A percentile compares a stretch with the other conserved stretches of the same genome.
Evolutionary conservation across 2,329 filamentous ascomycete genomes (phyloP).

Genomic region (Phaeophleospora eucalypticola): DNA sequence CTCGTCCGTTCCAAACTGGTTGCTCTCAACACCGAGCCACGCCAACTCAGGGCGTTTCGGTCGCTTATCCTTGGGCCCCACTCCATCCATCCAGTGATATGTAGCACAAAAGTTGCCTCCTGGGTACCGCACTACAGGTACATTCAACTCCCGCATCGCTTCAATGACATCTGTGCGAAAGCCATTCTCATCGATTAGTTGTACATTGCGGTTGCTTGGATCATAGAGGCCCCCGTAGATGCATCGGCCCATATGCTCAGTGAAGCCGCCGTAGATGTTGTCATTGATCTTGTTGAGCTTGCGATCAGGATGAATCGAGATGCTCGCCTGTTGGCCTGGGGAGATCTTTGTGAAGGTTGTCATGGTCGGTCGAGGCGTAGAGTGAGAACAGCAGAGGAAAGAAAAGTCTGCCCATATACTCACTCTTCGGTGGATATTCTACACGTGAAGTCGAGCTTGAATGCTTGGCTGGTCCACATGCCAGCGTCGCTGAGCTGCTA

Average conservation of each 20-base stretch:
- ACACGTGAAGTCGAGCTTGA: background rate
- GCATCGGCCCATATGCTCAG: constrained; percentile 87
- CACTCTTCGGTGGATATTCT: background rate
- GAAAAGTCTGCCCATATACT: background rate
- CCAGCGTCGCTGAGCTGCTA: background rate
- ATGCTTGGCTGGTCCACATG: background rate
- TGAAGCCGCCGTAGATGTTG: constrained; percentile 80
- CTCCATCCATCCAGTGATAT: constrained; percentile 79
- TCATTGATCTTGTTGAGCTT: constrained; percentile 70
- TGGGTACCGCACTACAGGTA: constrained; percentile 75
- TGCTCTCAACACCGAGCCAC: constrained; percentile 72
- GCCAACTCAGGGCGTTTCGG: constrained; percentile 67
- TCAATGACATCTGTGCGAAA: constrained; percentile 76
- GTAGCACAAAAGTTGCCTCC: constrained; percentile 82
- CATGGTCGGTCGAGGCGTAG: constrained; percentile 40
- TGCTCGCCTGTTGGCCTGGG: constrained; percentile 58
- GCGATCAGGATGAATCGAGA: constrained; percentile 61
- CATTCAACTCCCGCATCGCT: constrained; percentile 67
- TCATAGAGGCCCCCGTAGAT: constrained; percentile 86
- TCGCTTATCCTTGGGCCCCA: constrained; percentile 68
- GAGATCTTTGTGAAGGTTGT: constrained; percentile 67
- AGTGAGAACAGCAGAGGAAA: background rate
- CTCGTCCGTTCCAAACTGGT: constrained; percentile 80
- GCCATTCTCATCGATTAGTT: constrained; percentile 68
- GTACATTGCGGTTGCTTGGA: constrained; percentile 55